A percentile compares a stretch with the other conserved stretches of the same genome.
These are phyloP conservation scores for Chlorociboria aeruginascens DNA, from an alignment of 495 filamentous ascomycete genomes.

Conservation along the genomic window DNA sequence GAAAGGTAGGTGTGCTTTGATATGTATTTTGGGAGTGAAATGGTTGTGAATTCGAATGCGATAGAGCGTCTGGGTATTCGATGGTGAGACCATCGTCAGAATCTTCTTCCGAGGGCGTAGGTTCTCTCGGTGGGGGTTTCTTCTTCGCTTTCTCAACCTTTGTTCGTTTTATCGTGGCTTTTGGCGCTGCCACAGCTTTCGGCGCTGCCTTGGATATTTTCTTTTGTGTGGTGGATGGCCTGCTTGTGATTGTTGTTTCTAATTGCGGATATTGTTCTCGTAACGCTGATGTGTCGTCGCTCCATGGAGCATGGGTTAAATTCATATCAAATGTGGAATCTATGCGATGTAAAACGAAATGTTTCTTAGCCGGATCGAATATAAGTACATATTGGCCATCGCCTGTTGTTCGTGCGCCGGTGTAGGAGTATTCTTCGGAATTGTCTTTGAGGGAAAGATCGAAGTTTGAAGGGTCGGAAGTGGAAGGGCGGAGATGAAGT, in stretches of 20 bases:
- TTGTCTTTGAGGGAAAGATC: slow-evolving; percentile 30
- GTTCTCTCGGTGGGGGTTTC: slow-evolving; percentile 15
- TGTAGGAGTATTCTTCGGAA: slow-evolving; percentile 36
- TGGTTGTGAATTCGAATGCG: neutral
- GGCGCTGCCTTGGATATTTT: slow-evolving; percentile 9
- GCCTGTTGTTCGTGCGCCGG: slow-evolving; percentile 32
- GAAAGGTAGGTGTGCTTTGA: slow-evolving; percentile 8
- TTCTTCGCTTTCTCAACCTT: slow-evolving; percentile 10
- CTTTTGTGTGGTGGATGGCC: slow-evolving; percentile 8
- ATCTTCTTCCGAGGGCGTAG: slow-evolving; percentile 20
- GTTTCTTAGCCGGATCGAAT: slow-evolving; percentile 39
- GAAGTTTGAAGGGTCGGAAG: slow-evolving; percentile 20
- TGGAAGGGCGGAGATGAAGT: slow-evolving; percentile 33
- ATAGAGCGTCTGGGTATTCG: slow-evolving; percentile 16
- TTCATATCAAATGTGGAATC: slow-evolving; percentile 51
- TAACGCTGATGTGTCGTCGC: slow-evolving; percentile 7
- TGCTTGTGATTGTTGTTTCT: neutral
- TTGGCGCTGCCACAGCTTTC: slow-evolving; percentile 7
- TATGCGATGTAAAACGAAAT: slow-evolving; percentile 42
- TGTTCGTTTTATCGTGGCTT: slow-evolving; percentile 11
- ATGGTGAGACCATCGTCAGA: slow-evolving; percentile 20
- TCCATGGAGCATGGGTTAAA: slow-evolving; percentile 24
- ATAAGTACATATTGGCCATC: slow-evolving; percentile 42
- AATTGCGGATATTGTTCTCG: slow-evolving; percentile 15
- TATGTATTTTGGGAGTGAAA: neutral